A percentile compares a stretch with the other conserved stretches of the same genome.
These are phyloP conservation scores for Hansenula sp. DNA, from an alignment of 1,139 yeast genomes.

Conservation along the genomic window DNA sequence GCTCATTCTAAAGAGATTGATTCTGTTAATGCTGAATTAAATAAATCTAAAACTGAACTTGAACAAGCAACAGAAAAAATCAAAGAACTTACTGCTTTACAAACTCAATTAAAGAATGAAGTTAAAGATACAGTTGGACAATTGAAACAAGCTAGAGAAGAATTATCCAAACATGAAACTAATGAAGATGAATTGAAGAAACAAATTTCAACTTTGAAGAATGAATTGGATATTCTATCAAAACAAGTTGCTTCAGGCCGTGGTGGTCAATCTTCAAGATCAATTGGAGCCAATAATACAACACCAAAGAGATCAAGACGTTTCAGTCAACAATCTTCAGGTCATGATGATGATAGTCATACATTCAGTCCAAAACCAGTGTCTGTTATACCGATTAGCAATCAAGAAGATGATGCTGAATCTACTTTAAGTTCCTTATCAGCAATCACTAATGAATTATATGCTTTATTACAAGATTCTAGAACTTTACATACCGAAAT, in stretches of 20 bases:
- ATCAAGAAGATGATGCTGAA: slow-evolving; percentile 45
- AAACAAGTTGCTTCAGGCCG: slow-evolving; percentile 28
- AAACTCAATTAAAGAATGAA: slow-evolving; percentile 58
- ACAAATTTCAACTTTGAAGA: slow-evolving; percentile 51
- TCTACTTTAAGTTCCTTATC: slow-evolving; percentile 45
- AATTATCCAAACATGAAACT: slow-evolving; percentile 58
- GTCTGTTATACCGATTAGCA: slow-evolving; percentile 50
- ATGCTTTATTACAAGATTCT: slow-evolving; percentile 72
- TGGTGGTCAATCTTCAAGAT: slow-evolving; percentile 12
- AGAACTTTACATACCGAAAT: slow-evolving; percentile 78
- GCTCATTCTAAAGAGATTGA: slow-evolving; percentile 49
- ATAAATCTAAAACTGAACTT: slow-evolving; percentile 53
- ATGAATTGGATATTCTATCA: slow-evolving; percentile 27
- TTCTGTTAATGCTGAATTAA: slow-evolving; percentile 54
- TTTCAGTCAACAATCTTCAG: slow-evolving; percentile 20
- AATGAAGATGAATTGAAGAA: slow-evolving; percentile 67
- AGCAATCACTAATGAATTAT: slow-evolving; percentile 65
- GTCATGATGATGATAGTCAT: slow-evolving; percentile 14
- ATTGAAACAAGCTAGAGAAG: slow-evolving; percentile 57
- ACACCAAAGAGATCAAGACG: slow-evolving; percentile 25
- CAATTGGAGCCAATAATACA: slow-evolving; percentile 18
- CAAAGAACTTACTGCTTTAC: slow-evolving; percentile 60
- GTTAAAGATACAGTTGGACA: slow-evolving; percentile 59
- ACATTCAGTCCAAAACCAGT: slow-evolving; percentile 44
- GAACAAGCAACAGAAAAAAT: slow-evolving; percentile 59